Base-by-base conservation (phyloP, 495 filamentous ascomycete species). In the Aspergillus funiculosus region DNA sequence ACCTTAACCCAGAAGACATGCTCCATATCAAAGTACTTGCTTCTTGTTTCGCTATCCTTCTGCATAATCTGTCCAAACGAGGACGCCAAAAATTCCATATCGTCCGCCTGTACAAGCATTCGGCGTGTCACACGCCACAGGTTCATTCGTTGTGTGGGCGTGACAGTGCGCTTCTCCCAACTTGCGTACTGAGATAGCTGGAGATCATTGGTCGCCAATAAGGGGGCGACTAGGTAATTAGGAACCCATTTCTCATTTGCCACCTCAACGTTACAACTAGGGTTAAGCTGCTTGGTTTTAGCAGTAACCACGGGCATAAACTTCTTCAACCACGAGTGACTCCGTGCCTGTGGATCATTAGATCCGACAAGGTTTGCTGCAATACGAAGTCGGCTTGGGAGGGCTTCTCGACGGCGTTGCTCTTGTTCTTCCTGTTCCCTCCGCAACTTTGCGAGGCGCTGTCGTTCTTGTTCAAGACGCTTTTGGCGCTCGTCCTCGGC, bases 1-100 rank as follows among this genome's bases (percentile, higher is more conserved):
- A 86, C 82, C 70, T 80, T 85, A 54, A 90, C 76, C 73, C 87
- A 88, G 61, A 90, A 90, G 59, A 88, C 71, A 54, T 84, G 69
- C 46, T 74, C 68, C 66, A 79, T 69, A 13, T 60, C 65, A 43
- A 75, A 74, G 57, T 76, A 77, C 49, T 75, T 77, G 28, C 69
- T 71, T 28, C 65, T 59, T 5, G 71, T 73, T 50, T 75, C 71
- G 31, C 58, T 62, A 58, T 72, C 68, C 52, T 62, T 57, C 50
- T 68, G 67, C 63, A 72, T 68, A 39, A 72, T 54, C 19, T 72
- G 57, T 49, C 64, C 68, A 24, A 72, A 62, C 10, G 66, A 64
- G 24, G 68, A 66, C 28, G 51, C 47, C 32, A 56, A 41, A 29
- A 64, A 63, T 17, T 62, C 65, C 13, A 52, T 50, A 11, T 72